phyloP scores from a whole-genome alignment of 192 early-diverging fungal species.

The Spinellus fusiger region DNA sequence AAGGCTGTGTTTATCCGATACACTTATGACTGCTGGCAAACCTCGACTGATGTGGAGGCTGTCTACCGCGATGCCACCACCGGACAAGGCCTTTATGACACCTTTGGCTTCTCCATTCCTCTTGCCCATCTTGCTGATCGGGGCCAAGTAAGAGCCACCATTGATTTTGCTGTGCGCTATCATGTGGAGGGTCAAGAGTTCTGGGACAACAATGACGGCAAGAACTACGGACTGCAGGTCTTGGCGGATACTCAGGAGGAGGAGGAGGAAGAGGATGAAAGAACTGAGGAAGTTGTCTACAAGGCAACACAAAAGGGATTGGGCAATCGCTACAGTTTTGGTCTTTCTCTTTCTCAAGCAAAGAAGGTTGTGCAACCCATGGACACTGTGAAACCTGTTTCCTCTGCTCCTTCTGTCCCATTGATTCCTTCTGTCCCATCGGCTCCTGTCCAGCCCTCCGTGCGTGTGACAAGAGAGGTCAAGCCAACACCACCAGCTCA shows the following conservation, averaged over 20 bases:
- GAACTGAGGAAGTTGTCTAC: neutral
- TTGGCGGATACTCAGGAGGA: conserved; percentile 2
- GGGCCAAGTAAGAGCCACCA: conserved; percentile 32
- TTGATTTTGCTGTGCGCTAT: conserved; percentile 59
- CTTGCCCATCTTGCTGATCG: conserved; percentile 6
- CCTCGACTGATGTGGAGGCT: conserved; percentile 58
- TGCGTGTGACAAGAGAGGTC: neutral
- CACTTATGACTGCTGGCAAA: conserved; percentile 78
- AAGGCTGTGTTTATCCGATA: conserved; percentile 78
- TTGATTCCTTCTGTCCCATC: neutral
- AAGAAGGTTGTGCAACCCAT: conserved; percentile 2
- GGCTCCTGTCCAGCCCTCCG: neutral
- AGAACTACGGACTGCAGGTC: conserved; percentile 63
- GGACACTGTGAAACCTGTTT: no score
- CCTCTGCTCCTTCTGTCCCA: no score
- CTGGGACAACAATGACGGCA: conserved; percentile 89
- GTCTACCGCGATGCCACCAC: conserved; percentile 46
- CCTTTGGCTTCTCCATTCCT: conserved; percentile 52
- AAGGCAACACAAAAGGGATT: conserved; percentile 2
- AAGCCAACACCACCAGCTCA: neutral
- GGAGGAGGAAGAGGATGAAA: neutral
- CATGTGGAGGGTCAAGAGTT: conserved; percentile 59
- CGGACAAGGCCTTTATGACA: conserved; percentile 44
- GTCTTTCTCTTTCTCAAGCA: conserved; percentile 8
- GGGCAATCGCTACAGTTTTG: conserved; percentile 9